These are phyloP conservation scores for Pneumocystis murina DNA, from an alignment of 1,139 yeast genomes.

Conservation along the genomic window DNA sequence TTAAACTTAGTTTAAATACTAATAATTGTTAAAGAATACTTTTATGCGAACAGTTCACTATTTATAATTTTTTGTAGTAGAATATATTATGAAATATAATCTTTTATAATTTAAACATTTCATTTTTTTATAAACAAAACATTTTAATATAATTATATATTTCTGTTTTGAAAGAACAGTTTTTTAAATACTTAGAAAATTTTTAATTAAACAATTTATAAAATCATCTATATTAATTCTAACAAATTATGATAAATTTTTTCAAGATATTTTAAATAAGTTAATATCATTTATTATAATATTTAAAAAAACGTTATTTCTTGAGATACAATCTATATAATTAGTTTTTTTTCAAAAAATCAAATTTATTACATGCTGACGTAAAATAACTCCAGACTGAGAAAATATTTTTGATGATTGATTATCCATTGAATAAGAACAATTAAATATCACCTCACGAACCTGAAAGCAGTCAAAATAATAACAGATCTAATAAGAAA, in stretches of 20 bases:
- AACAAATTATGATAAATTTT: neutral
- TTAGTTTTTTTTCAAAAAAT: neutral
- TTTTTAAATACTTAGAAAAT: neutral
- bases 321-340: neutral
- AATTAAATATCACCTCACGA: conserved; percentile 68
- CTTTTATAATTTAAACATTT: no score
- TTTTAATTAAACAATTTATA: neutral
- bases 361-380: conserved; percentile 37
- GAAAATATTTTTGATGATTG: conserved; percentile 53
- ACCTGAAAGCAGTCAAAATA: conserved; percentile 3
- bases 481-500: neutral
- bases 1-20: no score
- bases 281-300: neutral
- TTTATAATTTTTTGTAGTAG: no score
- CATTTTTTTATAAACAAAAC: no score
- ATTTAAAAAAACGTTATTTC: neutral
- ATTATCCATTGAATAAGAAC: conserved; percentile 80
- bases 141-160: no score
- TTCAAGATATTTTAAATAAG: neutral
- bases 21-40: no score
- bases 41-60: no score
- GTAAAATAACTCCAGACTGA: conserved; percentile 55
- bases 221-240: neutral
- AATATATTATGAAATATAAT: no score
- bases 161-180: no score